A percentile compares a stretch with the other conserved stretches of the same genome.
phyloP scores from a whole-genome alignment of 192 early-diverging fungal species.

The Haplosporangium gracile region DNA sequence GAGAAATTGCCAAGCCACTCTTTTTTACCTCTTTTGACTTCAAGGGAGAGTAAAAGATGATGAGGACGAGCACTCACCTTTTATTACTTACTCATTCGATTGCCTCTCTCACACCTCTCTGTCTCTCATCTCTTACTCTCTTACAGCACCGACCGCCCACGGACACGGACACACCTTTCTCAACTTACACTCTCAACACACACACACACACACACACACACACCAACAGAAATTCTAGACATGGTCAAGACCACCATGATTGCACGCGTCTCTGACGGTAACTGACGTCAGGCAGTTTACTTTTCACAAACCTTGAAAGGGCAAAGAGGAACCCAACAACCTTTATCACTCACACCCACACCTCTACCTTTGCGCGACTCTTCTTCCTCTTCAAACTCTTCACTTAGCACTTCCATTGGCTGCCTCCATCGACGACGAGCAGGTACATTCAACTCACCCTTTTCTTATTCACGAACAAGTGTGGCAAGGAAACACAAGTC shows the following conservation, averaged over 20 bases:
- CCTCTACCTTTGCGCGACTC: not conserved
- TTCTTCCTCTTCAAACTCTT: not conserved
- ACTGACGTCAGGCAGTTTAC: not conserved
- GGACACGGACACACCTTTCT: not conserved
- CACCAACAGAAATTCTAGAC: conserved; percentile 4
- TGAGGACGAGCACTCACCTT: not conserved
- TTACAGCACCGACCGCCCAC: not conserved
- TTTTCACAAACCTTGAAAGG: not conserved
- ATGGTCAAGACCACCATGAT: conserved; percentile 98
- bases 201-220: not conserved
- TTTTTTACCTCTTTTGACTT: not conserved
- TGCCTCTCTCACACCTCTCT: not conserved
- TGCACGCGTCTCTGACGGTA: conserved; percentile 90
- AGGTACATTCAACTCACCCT: conserved; percentile 62
- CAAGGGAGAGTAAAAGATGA: not conserved
- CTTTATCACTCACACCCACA: not conserved
- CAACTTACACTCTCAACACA: not conserved
- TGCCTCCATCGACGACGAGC: conserved; percentile 96
- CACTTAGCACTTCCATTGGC: conserved; percentile 84
- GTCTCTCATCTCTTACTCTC: not conserved
- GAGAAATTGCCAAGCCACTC: conserved; percentile 9
- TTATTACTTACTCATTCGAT: not conserved
- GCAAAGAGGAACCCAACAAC: not conserved
- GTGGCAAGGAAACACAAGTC: not conserved
- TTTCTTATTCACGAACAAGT: not conserved